A percentile compares a stretch with the other conserved stretches of the same genome.
phyloP scores from a whole-genome alignment of 176 grass and related monocot species.

The Cocos nucifera region DNA sequence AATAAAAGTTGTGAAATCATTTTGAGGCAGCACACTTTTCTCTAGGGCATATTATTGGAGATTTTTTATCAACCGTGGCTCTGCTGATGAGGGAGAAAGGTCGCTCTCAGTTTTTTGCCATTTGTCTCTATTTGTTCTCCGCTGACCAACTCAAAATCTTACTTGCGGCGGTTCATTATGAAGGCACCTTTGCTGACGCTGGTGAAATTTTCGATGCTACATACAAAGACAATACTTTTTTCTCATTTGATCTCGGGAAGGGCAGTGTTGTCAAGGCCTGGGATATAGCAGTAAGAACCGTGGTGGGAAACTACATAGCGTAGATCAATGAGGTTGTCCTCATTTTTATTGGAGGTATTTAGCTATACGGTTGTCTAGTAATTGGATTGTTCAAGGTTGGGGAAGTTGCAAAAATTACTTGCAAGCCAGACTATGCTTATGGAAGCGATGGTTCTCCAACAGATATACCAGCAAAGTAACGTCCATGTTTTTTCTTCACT shows the following conservation, averaged over 20 bases:
- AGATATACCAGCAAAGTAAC: slow-evolving; percentile 80
- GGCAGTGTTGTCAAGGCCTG: slow-evolving; percentile 83
- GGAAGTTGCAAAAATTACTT: slow-evolving; percentile 86
- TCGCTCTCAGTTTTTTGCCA: neutral
- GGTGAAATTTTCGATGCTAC: slow-evolving; percentile 87
- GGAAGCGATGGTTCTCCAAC: slow-evolving; percentile 74
- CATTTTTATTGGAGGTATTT: too few relatives aligned
- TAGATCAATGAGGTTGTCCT: too few relatives aligned
- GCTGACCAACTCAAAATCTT: neutral
- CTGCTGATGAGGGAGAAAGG: neutral
- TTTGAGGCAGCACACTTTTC: too few relatives aligned
- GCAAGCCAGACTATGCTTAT: slow-evolving; percentile 91
- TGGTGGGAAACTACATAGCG: slow-evolving; percentile 39
- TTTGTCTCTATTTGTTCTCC: neutral
- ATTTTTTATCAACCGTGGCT: neutral
- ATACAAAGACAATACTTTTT: slow-evolving; percentile 77
- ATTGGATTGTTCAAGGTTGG: slow-evolving; percentile 44
- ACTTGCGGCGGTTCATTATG: slow-evolving; percentile 60
- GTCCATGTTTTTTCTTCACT: neutral
- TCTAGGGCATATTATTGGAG: too few relatives aligned
- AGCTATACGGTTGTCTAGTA: too few relatives aligned
- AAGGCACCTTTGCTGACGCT: slow-evolving; percentile 71
- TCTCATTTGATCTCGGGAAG: slow-evolving; percentile 77
- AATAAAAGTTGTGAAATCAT: too few relatives aligned
- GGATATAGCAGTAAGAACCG: slow-evolving; percentile 86